Conservation (phyloP, 331 rosid species). For the Quercus phellos region DNA sequence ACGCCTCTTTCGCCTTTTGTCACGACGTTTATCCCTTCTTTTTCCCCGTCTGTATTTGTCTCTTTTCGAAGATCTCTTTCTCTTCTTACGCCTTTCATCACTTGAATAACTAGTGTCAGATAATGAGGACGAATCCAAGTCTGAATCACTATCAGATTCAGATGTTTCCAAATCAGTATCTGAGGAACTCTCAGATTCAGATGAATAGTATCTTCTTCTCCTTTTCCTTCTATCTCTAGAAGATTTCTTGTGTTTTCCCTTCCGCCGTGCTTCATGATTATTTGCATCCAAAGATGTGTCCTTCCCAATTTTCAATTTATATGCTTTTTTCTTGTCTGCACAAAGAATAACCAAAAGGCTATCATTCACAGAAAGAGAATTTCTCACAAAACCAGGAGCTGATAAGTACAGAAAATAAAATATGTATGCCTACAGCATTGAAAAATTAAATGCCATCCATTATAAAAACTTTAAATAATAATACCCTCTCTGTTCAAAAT, state of each 20-base stretch:
- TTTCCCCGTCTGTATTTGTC: constrained; percentile 61
- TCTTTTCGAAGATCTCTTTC: constrained; percentile 69
- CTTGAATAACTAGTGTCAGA: constrained; percentile 72
- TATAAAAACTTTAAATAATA: background rate
- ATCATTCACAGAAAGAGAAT: background rate
- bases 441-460: background rate
- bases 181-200: constrained; percentile 64
- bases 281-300: constrained; percentile 49
- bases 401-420: background rate
- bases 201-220: constrained; percentile 58
- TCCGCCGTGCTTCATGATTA: constrained; percentile 51
- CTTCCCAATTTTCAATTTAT: constrained; percentile 38
- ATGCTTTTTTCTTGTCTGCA: constrained; percentile 56
- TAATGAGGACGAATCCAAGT: constrained; percentile 64
- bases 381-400: background rate
- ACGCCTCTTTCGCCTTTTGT: constrained; percentile 49
- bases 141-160: constrained; percentile 79
- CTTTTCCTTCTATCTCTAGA: constrained; percentile 63
- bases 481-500: background rate
- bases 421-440: background rate
- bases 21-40: constrained; percentile 64
- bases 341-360: constrained; percentile 10
- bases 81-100: constrained; percentile 72
- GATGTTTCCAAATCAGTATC: constrained; percentile 73
- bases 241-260: constrained; percentile 61